phyloP scores from a whole-genome alignment of 1,284 basidiomycete species.

The Termitomyces sp. region DNA sequence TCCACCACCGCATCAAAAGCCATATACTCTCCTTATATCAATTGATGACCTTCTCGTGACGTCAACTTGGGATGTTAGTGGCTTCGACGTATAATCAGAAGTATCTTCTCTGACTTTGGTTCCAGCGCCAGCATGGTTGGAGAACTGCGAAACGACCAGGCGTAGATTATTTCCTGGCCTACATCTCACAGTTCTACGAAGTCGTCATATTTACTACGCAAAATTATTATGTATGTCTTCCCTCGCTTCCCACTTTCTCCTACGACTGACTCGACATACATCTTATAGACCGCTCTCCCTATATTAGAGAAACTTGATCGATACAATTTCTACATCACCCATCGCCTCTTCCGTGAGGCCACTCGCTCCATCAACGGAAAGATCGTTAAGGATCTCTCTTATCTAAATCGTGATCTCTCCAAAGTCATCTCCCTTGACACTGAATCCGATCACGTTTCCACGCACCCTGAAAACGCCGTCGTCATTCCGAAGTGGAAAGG shows the following conservation, averaged over 20 bases:
- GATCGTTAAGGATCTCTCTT: constrained; percentile 87
- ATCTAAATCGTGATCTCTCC: constrained; percentile 88
- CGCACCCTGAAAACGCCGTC: constrained; percentile 90
- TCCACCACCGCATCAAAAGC: constrained; percentile 56
- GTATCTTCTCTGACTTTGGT: constrained; percentile 2
- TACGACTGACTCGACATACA: constrained; percentile 1
- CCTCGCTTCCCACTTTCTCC: background rate
- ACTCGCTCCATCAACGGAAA: constrained; percentile 77
- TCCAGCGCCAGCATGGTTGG: constrained; percentile 81
- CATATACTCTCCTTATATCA: constrained; percentile 89
- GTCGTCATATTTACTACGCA: constrained; percentile 95
- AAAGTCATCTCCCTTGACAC: constrained; percentile 92
- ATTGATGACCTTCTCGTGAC: constrained; percentile 91
- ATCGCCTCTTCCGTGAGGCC: constrained; percentile 88
- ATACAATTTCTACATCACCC: constrained; percentile 85
- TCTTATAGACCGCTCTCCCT: constrained; percentile 74
- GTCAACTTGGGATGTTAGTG: constrained; percentile 84
- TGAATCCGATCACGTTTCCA: constrained; percentile 66
- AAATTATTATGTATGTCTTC: constrained; percentile 73
- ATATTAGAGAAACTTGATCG: constrained; percentile 94
- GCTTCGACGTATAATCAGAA: background rate
- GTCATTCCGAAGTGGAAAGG: constrained; percentile 88
- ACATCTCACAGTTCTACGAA: constrained; percentile 97
- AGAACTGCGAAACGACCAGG: constrained; percentile 92
- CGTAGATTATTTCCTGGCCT: constrained; percentile 95